phyloP scores from a whole-genome alignment of 2,329 filamentous ascomycete genomes.

The Stagonosporopsis rhizophila region DNA sequence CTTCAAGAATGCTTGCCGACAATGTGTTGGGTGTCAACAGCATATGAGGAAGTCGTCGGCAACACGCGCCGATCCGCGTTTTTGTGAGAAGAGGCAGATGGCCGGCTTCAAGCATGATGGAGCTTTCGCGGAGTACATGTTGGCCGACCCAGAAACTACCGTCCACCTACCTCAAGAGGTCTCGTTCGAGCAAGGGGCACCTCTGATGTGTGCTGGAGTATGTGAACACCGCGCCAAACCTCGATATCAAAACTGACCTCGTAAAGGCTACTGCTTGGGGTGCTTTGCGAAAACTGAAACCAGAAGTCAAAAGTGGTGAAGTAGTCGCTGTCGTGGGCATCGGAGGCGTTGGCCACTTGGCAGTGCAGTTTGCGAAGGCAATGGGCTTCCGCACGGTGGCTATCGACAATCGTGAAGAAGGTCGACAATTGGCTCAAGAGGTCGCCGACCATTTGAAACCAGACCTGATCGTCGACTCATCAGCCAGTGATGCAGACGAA shows the following conservation, averaged over 20 bases:
- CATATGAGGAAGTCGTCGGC: constrained; percentile 16
- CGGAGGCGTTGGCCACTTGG: constrained; percentile 79
- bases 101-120: constrained; percentile 43
- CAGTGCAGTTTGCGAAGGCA: constrained; percentile 70
- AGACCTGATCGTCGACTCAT: constrained; percentile 30
- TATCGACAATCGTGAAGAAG: constrained; percentile 36
- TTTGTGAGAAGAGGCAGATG: constrained; percentile 37
- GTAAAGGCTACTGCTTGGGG: constrained; percentile 38
- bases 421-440: constrained; percentile 29
- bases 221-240: neutral
- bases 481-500: constrained; percentile 21
- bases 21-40: constrained; percentile 31
- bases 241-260: neutral
- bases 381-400: constrained; percentile 33
- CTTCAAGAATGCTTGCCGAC: constrained; percentile 35
- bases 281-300: constrained; percentile 28
- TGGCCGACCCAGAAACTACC: constrained; percentile 40
- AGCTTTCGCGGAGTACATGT: constrained; percentile 44
- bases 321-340: constrained; percentile 82
- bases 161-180: constrained; percentile 31
- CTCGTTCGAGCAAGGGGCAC: constrained; percentile 40
- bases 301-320: constrained; percentile 66
- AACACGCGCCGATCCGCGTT: constrained; percentile 33
- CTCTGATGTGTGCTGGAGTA: constrained; percentile 47
- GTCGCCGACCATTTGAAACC: constrained; percentile 24